Base-by-base conservation (phyloP, 768 basidiomycete species). In the Agrocybe chaxingu region DNA sequence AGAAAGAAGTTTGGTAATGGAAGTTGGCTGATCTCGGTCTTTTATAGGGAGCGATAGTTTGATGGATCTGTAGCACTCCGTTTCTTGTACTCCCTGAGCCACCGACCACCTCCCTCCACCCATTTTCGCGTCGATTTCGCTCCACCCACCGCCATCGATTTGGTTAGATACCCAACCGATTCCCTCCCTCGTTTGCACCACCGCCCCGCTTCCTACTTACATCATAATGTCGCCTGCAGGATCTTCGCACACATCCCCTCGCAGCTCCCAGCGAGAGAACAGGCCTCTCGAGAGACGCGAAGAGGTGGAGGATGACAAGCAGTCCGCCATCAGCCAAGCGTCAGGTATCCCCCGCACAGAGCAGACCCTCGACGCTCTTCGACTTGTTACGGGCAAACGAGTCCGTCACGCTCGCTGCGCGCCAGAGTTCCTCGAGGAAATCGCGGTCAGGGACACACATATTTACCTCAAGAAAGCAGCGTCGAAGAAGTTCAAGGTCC, bases 401-500 rank as follows among this genome's bases (percentile, higher is more conserved):
- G 67, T 70, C 34, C 73, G 75, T 45, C 72, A 72, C 36, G 72
- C 70, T 16, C 64, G 66, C 48, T 79, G 76, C 53, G 55, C 70
- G 8, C 73, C 75, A 12, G 77, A 76, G 56, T 79, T 74, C 53
- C 55, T 78, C 57, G 69, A 72, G 50, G 68, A 70, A 43, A 63
- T 74, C 45, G 67, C 74, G 10, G 61, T 63, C 48, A 63, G 62
- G 50, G 66, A 65, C 29, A 56, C 63, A 12, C 57, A 60, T 12
- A 60, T 62, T 30, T 60, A 61, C 33, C 57, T 67, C 37, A 65
- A 68, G 50, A 61, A 64, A 53, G 57, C 62, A 31, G 59, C 61
- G 12, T 63, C 65, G 18, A 67, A 67, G 57, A 67, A 66, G 34
- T 64, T 75, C 60, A 75, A 70, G 60, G 66, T 79, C 53, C 59